Evolutionary conservation across 176 grass and related monocot species (phyloP).

Genomic region (Hyparrhenia diplandra): DNA sequence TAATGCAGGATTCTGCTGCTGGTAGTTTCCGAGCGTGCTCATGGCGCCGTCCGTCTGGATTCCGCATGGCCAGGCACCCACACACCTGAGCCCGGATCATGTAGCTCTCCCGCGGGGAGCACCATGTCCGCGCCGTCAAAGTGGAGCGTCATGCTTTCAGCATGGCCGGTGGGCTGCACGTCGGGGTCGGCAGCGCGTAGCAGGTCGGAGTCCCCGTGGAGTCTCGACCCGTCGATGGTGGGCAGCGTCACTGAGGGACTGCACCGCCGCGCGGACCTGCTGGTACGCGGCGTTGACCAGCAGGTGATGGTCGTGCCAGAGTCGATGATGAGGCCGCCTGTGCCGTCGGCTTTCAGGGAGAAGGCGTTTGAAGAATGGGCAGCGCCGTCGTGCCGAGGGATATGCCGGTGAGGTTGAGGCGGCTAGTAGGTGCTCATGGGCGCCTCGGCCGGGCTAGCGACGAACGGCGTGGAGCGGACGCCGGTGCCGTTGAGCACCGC

Average conservation of each 20-base stretch:
- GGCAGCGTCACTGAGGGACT: constrained; percentile 32
- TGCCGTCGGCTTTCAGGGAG: constrained; percentile 29
- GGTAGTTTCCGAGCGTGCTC: constrained; percentile 54
- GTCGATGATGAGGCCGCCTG: constrained; percentile 67
- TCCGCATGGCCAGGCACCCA: constrained; percentile 50
- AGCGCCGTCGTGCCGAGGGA: constrained; percentile 43
- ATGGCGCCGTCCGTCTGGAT: constrained; percentile 9
- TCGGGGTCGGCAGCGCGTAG: constrained; percentile 28
- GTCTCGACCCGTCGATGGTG: constrained; percentile 4
- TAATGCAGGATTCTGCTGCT: constrained; percentile 74
- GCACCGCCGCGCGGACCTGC: constrained; percentile 22
- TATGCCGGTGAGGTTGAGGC: constrained; percentile 56
- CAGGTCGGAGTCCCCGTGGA: constrained; percentile 43
- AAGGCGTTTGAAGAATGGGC: constrained; percentile 27
- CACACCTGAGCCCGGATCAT: constrained; percentile 38
- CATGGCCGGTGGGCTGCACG: constrained; percentile 34
- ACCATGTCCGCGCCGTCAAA: constrained; percentile 59
- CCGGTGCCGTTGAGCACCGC: constrained; percentile 26
- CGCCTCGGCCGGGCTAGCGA: constrained; percentile 29
- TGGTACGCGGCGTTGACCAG: constrained; percentile 34
- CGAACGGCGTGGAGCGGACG: constrained; percentile 52
- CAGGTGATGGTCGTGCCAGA: constrained; percentile 57
- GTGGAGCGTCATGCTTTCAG: constrained; percentile 42
- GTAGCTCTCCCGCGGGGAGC: constrained; percentile 49
- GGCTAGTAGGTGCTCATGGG: constrained; percentile 57